phyloP scores from a whole-genome alignment of 192 early-diverging fungal genomes.

The Obelidium mucronatum region DNA sequence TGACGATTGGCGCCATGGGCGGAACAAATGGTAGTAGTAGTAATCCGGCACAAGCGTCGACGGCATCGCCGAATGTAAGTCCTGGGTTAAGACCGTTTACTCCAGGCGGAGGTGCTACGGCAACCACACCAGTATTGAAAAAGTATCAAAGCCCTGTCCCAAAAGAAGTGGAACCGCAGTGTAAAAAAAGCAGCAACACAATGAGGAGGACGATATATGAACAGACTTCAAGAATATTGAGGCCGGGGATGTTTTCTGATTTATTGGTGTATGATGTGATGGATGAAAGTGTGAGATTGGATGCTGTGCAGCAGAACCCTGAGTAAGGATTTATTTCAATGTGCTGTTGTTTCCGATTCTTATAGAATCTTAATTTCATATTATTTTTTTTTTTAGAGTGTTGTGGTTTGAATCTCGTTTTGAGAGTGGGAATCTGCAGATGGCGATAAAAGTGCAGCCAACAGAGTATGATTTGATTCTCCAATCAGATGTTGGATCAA shows the following conservation, averaged over 20 bases:
- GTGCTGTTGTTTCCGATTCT: not conserved
- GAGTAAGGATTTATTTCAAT: slow-evolving; percentile 18
- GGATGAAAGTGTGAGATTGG: slow-evolving; percentile 41
- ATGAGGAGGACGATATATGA: slow-evolving; percentile 57
- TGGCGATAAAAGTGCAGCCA: slow-evolving; percentile 56
- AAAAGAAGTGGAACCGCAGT: slow-evolving; percentile 34
- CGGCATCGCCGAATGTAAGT: too few species aligned
- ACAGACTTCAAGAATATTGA: slow-evolving; percentile 53
- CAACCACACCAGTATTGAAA: not conserved
- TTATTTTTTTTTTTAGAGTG: slow-evolving; percentile 32
- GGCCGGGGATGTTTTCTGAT: slow-evolving; percentile 33
- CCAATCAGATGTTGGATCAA: slow-evolving; percentile 57
- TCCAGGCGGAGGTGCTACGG: not conserved
- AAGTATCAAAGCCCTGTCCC: slow-evolving; percentile 32
- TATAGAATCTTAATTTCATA: not conserved
- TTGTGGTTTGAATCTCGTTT: slow-evolving; percentile 62
- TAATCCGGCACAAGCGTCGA: slow-evolving; percentile 4
- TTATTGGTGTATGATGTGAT: slow-evolving; percentile 57
- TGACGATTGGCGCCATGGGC: too few species aligned
- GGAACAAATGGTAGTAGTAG: too few species aligned
- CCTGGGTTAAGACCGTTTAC: not conserved
- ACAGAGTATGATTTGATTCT: slow-evolving; percentile 60
- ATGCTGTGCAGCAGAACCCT: not conserved
- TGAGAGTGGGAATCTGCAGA: slow-evolving; percentile 63
- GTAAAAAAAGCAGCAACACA: slow-evolving; percentile 25